Evolutionary conservation across 164 flowering plant genomes (phyloP), one percentile per base, ranked within the genome.

Genomic region (Magnolia changhungtana): DNA sequence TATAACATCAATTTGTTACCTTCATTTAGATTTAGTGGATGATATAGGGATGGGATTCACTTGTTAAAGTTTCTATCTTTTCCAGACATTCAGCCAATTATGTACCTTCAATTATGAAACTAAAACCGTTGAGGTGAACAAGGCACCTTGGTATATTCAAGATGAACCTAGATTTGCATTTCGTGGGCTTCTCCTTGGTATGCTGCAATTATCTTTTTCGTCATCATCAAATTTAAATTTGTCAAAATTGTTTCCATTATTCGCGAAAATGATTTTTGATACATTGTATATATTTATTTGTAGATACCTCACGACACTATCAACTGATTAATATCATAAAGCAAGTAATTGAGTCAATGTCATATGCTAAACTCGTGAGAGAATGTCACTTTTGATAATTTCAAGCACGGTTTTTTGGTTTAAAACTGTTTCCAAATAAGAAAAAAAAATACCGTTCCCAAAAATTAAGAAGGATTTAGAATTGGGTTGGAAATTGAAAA

Each of bases 341-440:
- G 87, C 90, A 90, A 80, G 85, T 94, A 31, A 88, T 96, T 76
- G 97, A 96, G 71, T 90, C 99, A 7, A 96, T 96, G 99, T 90
- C 99, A 51, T 96, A 90, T 83, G 96, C 94, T 79, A 96, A 96
- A 89, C 91, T 96, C 83, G 99, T 96, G 89, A 90, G 98, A 55
- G 51, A 10, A 50, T 74, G 49, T 45, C 68, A 24, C 75, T 64
- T 76, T 65, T 77, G 16, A 29, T 31, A 52, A 7, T 75, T 75
- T 55, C 55, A 20, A 72, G 29, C 21, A 67, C 37, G n/a, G n/a
- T n/a, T n/a, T n/a, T n/a, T n/a, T n/a, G n/a, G n/a, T n/a, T n/a
- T n/a, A n/a, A n/a, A n/a, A n/a, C n/a, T n/a, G n/a, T n/a, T n/a
- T n/a, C n/a, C n/a, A n/a, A n/a, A n/a, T n/a, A n/a, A n/a, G n/a